These are phyloP conservation scores for Angomonas deanei DNA, from an alignment of 208 protist genomes.

Conservation along the genomic window DNA sequence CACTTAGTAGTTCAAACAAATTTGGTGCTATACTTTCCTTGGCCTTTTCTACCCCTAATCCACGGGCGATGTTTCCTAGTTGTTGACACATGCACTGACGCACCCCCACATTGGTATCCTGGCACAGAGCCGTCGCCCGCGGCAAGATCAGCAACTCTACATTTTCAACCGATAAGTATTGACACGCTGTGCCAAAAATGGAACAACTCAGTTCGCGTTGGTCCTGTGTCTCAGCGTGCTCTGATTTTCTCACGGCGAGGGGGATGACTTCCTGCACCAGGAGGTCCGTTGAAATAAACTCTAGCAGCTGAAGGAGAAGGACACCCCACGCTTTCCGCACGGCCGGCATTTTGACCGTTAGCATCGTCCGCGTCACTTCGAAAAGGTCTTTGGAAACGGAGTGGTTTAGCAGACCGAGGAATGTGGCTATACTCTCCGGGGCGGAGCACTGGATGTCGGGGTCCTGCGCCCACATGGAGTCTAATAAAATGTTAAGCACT, in stretches of 20 bases:
- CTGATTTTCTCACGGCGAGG: conserved; percentile 71
- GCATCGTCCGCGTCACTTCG: conserved; percentile 82
- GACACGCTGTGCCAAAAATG: conserved; percentile 68
- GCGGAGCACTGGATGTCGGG: conserved; percentile 83
- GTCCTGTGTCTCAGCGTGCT: conserved; percentile 82
- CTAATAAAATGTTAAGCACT: conserved; percentile 68
- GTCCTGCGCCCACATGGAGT: conserved; percentile 87
- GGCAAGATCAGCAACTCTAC: conserved; percentile 64
- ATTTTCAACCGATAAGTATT: conserved; percentile 39
- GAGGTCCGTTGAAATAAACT: conserved; percentile 45
- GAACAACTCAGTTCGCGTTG: conserved; percentile 87
- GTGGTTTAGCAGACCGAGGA: conserved; percentile 53
- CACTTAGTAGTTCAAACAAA: conserved; percentile 87
- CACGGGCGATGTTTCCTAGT: conserved; percentile 68
- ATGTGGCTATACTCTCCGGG: conserved; percentile 46
- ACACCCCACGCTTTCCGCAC: conserved; percentile 78
- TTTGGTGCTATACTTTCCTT: conserved; percentile 72
- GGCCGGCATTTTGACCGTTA: conserved; percentile 72
- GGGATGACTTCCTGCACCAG: conserved; percentile 64
- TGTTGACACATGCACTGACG: conserved; percentile 81
- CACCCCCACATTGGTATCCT: conserved; percentile 88
- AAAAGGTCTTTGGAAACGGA: conserved; percentile 53
- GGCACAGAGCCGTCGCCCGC: conserved; percentile 79
- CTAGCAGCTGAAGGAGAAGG: conserved; percentile 61
- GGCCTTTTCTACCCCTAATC: conserved; percentile 69